Evolutionary conservation across 2,329 filamentous ascomycete species (phyloP).

Genomic region (Hypoxylon sp.): DNA sequence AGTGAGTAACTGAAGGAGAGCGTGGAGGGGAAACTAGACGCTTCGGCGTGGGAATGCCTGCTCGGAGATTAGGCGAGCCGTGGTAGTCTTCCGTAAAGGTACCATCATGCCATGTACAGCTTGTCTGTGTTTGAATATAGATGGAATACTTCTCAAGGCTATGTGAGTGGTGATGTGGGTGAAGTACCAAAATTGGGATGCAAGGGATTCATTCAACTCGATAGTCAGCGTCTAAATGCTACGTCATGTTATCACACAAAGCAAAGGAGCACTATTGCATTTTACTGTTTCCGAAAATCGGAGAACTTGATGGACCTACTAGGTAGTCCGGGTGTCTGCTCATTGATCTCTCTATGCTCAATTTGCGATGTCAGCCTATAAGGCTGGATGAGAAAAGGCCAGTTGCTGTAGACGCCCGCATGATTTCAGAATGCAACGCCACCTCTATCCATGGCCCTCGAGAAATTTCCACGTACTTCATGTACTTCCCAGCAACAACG

Average conservation of each 20-base stretch:
- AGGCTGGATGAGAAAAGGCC: neutral
- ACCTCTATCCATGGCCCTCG: neutral
- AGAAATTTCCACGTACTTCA: neutral
- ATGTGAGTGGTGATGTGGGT: neutral
- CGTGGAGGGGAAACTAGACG: neutral
- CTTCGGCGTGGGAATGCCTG: neutral
- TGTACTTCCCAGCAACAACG: neutral
- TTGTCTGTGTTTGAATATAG: neutral
- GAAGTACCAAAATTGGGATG: neutral
- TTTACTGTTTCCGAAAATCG: neutral
- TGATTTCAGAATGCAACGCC: neutral
- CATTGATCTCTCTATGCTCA: slow-evolving; percentile 3
- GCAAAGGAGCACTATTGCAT: neutral
- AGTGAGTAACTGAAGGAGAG: neutral
- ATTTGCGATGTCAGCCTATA: slow-evolving; percentile 3
- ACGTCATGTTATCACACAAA: neutral
- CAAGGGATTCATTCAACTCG: neutral
- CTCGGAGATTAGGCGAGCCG: neutral
- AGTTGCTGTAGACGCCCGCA: neutral
- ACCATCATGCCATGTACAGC: neutral
- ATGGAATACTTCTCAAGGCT: neutral
- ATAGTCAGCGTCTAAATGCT: neutral
- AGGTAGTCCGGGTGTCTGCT: too few relatives aligned
- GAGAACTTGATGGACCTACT: neutral
- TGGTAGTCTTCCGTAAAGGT: neutral